Percentiles rank a stretch among this genome's conserved stretches.
These are phyloP conservation scores for Candida glucosophila DNA, from an alignment of 1,139 yeast species.

Conservation along the genomic window DNA sequence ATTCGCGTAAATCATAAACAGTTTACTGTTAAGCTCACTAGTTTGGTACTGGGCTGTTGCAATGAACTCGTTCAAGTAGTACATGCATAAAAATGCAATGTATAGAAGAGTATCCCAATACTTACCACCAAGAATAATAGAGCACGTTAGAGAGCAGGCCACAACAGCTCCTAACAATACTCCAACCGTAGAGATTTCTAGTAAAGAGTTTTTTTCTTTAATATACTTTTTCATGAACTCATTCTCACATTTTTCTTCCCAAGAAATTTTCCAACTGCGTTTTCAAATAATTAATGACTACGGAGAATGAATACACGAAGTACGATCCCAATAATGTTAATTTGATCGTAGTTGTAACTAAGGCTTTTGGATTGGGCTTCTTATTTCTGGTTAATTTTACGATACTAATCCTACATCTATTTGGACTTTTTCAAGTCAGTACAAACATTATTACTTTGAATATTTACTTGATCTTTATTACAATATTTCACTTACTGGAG, in stretches of 20 bases:
- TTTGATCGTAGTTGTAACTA: conserved; percentile 22
- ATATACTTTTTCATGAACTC: conserved; percentile 7
- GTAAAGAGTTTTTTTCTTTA: conserved; percentile 12
- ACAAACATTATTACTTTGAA: conserved; percentile 5
- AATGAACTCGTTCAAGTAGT: conserved; percentile 24
- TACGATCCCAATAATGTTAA: conserved; percentile 23
- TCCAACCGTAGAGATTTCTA: conserved; percentile 15
- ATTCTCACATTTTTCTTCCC: background rate
- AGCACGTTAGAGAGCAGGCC: conserved; percentile 6
- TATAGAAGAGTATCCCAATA: conserved; percentile 10
- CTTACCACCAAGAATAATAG: conserved; percentile 1
- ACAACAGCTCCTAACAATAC: conserved; percentile 13
- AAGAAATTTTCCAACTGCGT: background rate
- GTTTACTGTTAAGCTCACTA: conserved; percentile 15
- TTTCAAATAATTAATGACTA: background rate
- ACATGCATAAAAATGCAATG: conserved; percentile 13
- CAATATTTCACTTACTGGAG: conserved; percentile 73
- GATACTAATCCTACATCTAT: conserved; percentile 5
- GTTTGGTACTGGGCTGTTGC: conserved; percentile 19
- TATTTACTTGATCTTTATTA: conserved; percentile 43
- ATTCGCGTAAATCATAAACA: conserved; percentile 31
- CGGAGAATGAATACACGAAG: conserved; percentile 3
- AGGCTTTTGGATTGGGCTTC: conserved; percentile 26
- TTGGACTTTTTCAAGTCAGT: conserved; percentile 1
- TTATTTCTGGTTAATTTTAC: conserved; percentile 10